Conservation (phyloP, 164 flowering plant genomes). For the Tetrastigma voinierianum region DNA sequence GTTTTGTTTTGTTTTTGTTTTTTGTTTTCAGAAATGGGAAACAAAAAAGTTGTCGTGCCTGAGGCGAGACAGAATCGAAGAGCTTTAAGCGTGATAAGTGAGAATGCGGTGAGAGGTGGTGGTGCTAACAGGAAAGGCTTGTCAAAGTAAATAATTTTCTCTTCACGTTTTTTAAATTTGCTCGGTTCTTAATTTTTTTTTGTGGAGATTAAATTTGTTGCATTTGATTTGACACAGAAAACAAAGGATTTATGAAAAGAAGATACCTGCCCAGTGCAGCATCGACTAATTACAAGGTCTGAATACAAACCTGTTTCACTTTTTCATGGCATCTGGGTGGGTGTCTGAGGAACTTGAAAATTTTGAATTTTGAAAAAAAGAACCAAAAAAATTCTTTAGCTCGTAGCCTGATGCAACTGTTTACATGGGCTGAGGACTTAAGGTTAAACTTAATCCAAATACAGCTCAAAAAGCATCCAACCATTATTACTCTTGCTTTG, state of each 20-base stretch:
- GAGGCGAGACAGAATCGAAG: conserved; percentile 35
- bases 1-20: conserved; percentile 5
- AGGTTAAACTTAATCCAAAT: too few relatives aligned
- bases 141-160: conserved; percentile 22
- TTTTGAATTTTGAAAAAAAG: too few relatives aligned
- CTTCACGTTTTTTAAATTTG: conserved; percentile 2
- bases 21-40: conserved; percentile 15
- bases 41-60: conserved; percentile 34
- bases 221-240: conserved; percentile 20
- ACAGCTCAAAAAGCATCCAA: too few relatives aligned
- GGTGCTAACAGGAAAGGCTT: conserved; percentile 39
- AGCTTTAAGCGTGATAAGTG: conserved; percentile 50
- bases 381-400: too few relatives aligned
- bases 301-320: neutral
- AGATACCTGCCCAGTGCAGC: conserved; percentile 27
- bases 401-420: too few relatives aligned
- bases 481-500: too few relatives aligned
- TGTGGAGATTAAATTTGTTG: neutral
- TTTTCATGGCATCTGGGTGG: neutral
- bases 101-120: conserved; percentile 36
- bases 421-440: too few relatives aligned
- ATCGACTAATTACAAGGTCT: conserved; percentile 51
- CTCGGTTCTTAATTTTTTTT: neutral
- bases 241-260: conserved; percentile 32
- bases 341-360: too few relatives aligned